Evolutionary conservation across 345 rosid genomes (phyloP), one percentile per base, ranked within the genome.

Genomic region (Hibiscus tridactylites): DNA sequence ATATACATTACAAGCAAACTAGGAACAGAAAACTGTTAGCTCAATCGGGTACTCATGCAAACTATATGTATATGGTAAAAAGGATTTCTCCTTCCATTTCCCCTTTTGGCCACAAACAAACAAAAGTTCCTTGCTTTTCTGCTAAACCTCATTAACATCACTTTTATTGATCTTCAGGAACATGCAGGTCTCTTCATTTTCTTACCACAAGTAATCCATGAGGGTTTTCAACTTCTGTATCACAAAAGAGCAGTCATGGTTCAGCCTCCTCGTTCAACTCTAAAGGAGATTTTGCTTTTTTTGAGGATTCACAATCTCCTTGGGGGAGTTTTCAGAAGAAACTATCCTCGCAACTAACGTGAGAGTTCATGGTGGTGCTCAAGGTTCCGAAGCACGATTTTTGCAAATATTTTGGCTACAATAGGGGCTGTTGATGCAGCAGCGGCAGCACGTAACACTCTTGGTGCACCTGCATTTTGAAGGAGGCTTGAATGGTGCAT

Each of bases 331-430:
- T 44, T 44, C 47, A 44, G 1, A 44, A 44, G 47, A 44, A 44
- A 44, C 13, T 44, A 44, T 44, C 19, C 10, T 65, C 56, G 3
- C 17, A 24, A 65, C 35, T 65, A 65, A 13, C 37, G 12, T 11
- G 70, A 65, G 56, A 65, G 87, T 17, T 75, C 74, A 50, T 82
- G 88, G 79, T 88, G 91, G 83, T 87, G 90, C 87, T 93, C 97
- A n/a, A 93, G 88, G 72, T 91, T 91, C 50, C 92, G 96, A 21
- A 91, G 83, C 37, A 93, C 92, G 9, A 93, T 89, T 75, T 87
- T 86, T 6, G 93, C 89, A 78, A 83, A 93, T 56, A 89, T 88
- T 79, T 90, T 90, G 33, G 95, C 93, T 77, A 80, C 91, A 4
- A 88, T 82, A 8, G 92, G 98, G 49, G 90, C 89, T 33, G 82